A percentile compares a stretch with the other conserved stretches of the same genome.
These are phyloP conservation scores for Mycena filopes DNA, from an alignment of 768 basidiomycete genomes.

Conservation along the genomic window DNA sequence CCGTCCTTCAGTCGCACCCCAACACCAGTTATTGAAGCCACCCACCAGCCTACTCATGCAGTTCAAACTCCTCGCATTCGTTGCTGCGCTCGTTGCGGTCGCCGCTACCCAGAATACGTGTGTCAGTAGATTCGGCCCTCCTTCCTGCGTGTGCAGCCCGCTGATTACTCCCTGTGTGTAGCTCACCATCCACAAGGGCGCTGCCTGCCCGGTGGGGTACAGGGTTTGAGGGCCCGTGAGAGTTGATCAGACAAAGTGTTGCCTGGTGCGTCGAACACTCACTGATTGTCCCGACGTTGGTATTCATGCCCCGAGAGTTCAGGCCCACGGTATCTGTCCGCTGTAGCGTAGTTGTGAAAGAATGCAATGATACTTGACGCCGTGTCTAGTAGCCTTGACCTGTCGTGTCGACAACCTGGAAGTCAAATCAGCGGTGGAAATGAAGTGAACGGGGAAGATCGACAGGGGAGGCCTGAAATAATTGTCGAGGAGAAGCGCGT, in stretches of 20 bases:
- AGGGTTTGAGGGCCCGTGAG: not conserved
- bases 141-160: not conserved
- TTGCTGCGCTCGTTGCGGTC: not conserved
- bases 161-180: not conserved
- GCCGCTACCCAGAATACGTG: not conserved
- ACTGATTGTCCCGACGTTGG: too few species aligned
- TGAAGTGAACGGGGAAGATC: too few species aligned
- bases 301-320: too few species aligned
- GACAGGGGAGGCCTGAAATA: too few species aligned
- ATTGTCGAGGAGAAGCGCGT: too few species aligned
- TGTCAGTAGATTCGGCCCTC: not conserved
- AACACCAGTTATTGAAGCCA: not conserved
- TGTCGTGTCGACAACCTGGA: too few species aligned
- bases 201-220: not conserved
- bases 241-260: conserved; percentile 7
- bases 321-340: too few species aligned
- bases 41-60: not conserved
- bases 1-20: too few species aligned
- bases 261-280: not conserved
- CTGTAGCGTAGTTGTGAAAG: too few species aligned
- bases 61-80: not conserved
- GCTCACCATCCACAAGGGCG: not conserved
- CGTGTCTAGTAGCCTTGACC: too few species aligned
- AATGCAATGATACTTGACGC: too few species aligned
- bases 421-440: too few species aligned